Evolutionary conservation across 2,329 filamentous ascomycete species (phyloP).

Genomic region (Arachnomyces sp.): DNA sequence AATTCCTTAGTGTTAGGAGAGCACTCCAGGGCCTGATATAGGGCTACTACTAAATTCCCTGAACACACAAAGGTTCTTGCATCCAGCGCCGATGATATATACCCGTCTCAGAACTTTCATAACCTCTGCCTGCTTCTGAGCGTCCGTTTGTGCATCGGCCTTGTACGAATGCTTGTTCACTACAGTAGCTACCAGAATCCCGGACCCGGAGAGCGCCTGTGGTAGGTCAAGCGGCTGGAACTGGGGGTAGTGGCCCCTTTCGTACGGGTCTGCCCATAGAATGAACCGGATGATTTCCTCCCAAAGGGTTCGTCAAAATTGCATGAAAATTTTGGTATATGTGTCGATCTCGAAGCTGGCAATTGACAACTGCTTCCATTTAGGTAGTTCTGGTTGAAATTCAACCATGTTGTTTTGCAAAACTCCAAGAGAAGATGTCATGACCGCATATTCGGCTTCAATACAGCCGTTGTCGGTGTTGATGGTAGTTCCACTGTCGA

Average conservation of each 20-base stretch:
- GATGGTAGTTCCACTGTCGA: slow-evolving; percentile 45
- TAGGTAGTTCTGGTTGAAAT: slow-evolving; percentile 48
- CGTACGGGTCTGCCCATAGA: slow-evolving; percentile 42
- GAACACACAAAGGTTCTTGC: slow-evolving; percentile 35
- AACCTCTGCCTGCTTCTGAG: slow-evolving; percentile 48
- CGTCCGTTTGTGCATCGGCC: slow-evolving; percentile 52
- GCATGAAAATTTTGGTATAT: slow-evolving; percentile 52
- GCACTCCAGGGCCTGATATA: too few species aligned
- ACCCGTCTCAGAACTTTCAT: slow-evolving; percentile 52
- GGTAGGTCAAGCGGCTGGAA: slow-evolving; percentile 55
- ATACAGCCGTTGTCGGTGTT: slow-evolving; percentile 49
- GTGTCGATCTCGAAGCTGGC: slow-evolving; percentile 60
- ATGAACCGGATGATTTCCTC: slow-evolving; percentile 42
- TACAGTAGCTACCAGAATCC: slow-evolving; percentile 59
- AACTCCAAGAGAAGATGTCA: slow-evolving; percentile 61
- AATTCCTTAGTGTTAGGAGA: too few species aligned
- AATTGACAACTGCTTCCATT: slow-evolving; percentile 57
- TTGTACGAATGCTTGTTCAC: slow-evolving; percentile 49
- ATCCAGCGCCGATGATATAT: slow-evolving; percentile 57
- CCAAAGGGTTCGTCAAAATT: slow-evolving; percentile 61
- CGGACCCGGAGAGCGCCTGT: slow-evolving; percentile 52
- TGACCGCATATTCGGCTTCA: slow-evolving; percentile 54
- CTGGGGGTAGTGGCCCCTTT: slow-evolving; percentile 50
- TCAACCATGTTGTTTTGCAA: slow-evolving; percentile 52
- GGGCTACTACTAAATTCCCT: too few species aligned